These are phyloP conservation scores for Amanita phalloides DNA, from an alignment of 768 basidiomycete species.

Conservation along the genomic window DNA sequence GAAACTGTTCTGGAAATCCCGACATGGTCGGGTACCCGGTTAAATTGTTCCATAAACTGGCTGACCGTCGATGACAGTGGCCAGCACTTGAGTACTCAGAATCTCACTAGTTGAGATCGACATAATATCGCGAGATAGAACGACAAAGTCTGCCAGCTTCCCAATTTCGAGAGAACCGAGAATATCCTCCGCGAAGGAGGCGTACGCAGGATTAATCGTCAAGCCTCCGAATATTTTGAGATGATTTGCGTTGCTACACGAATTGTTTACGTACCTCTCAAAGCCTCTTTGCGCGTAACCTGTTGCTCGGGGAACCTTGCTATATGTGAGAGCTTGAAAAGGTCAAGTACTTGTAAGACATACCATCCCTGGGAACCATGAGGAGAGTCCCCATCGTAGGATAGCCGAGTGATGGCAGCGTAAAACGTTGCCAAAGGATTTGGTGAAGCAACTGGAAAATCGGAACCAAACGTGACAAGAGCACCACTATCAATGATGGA, in stretches of 20 bases:
- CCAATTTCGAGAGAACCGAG: conserved; percentile 74
- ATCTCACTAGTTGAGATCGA: conserved; percentile 44
- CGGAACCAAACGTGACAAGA: conserved; percentile 72
- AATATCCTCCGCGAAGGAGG: conserved; percentile 64
- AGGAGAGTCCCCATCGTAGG: conserved; percentile 62
- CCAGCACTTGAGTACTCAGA: conserved; percentile 53
- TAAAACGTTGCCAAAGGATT: conserved; percentile 82
- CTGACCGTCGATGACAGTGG: conserved; percentile 73
- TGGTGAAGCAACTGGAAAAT: conserved; percentile 83
- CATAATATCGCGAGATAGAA: conserved; percentile 81
- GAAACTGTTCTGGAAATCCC: neutral
- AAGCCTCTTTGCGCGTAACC: conserved; percentile 64
- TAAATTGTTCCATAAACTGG: conserved; percentile 26
- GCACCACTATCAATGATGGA: conserved; percentile 55
- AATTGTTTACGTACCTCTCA: conserved; percentile 38
- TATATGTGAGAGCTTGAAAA: neutral
- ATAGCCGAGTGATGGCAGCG: conserved; percentile 75
- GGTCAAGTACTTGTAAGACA: conserved; percentile 12
- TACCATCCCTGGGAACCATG: conserved; percentile 81
- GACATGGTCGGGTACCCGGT: neutral
- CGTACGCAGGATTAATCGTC: conserved; percentile 83
- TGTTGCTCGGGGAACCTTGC: conserved; percentile 75
- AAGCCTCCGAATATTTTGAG: conserved; percentile 39
- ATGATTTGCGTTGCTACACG: neutral
- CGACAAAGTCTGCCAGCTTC: conserved; percentile 79